Base-by-base conservation (phyloP, 139 green algal genomes). In the Chlamydomonas incerta region DNA sequence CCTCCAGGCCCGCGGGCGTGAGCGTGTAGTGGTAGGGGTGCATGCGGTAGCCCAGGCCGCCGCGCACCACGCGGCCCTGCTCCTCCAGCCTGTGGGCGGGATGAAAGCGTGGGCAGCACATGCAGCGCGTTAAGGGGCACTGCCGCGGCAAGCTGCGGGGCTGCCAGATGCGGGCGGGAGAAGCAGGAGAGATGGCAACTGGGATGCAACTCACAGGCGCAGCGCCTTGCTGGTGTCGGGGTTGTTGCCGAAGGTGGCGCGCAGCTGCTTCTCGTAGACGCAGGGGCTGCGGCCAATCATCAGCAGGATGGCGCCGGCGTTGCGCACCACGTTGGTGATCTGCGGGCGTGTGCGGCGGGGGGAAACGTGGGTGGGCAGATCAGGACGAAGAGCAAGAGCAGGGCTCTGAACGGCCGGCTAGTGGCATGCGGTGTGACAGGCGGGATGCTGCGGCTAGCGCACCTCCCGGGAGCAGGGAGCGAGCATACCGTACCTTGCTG, bases 301-400 rank as follows among this genome's bases (percentile, higher is more conserved):
- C 9, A 83, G 62, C 15, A 83, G 28, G 77, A 83, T 83, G 77
- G 77, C 77, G 46, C 77, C 77, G 31, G 77, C 77, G 63, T 83
- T 83, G 62, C 77, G 77, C 29, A 83, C 62, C 57, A 83, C 77
- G 77, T 83, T 83, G 37, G 77, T 73, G 77, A 83, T 83, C 77
- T 83, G 77, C 31, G 63, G 4, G 3, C 41, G 41, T 50, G 41
- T 8, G 8, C 41, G 41, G n/a, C n/a, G n/a, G n/a, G n/a, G n/a
- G n/a, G n/a, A n/a, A n/a, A n/a, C n/a, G n/a, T n/a, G n/a, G n/a
- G n/a, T n/a, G n/a, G n/a, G n/a, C n/a, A n/a, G n/a, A n/a, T n/a
- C n/a, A n/a, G n/a, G n/a, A n/a, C n/a, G n/a, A n/a, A n/a, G n/a
- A n/a, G n/a, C n/a, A n/a, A n/a, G n/a, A n/a, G n/a, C n/a, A n/a